Conservation (phyloP, 345 rosid genomes). For the Euclidium syriacum region DNA sequence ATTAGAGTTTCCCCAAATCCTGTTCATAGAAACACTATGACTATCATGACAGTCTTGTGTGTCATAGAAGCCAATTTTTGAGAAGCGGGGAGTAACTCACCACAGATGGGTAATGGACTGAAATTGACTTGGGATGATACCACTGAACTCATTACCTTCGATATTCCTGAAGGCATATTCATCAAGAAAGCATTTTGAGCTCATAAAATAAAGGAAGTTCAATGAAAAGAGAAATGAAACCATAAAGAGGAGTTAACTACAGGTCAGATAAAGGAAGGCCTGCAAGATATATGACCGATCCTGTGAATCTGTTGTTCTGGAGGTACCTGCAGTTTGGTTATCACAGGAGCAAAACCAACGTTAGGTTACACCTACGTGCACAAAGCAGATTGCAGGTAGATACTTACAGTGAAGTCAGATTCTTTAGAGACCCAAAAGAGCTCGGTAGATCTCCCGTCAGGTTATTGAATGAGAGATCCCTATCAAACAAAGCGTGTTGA, state of each 20-base stretch:
- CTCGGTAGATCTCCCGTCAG: conserved; percentile 84
- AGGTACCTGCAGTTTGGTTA: conserved; percentile 52
- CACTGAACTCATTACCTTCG: conserved; percentile 72
- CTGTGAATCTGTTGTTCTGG: conserved; percentile 79
- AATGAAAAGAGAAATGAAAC: conserved; percentile 13
- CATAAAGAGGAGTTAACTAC: conserved; percentile 39
- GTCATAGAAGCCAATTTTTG: neutral
- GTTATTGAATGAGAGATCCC: conserved; percentile 85
- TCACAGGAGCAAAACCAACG: neutral
- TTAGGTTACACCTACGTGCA: conserved; percentile 4
- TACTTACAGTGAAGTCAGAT: conserved; percentile 63
- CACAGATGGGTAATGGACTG: conserved; percentile 74
- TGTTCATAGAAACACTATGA: conserved; percentile 28
- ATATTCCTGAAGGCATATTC: conserved; percentile 55
- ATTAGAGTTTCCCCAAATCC: conserved; percentile 83
- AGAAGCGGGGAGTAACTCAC: conserved; percentile 36
- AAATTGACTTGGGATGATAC: conserved; percentile 76
- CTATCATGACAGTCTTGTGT: neutral
- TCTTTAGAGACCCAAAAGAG: conserved; percentile 67
- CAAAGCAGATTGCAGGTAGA: conserved; percentile 4
- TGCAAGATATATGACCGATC: conserved; percentile 78
- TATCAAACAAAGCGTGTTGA: no score
- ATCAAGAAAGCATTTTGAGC: conserved; percentile 5
- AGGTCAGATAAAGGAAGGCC: conserved; percentile 67
- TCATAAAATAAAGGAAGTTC: conserved; percentile 22